Evolutionary conservation across 371 early-diverging fungal species (phyloP), one percentile per base, ranked within the genome.

Genomic region (Mucor irregularis): DNA sequence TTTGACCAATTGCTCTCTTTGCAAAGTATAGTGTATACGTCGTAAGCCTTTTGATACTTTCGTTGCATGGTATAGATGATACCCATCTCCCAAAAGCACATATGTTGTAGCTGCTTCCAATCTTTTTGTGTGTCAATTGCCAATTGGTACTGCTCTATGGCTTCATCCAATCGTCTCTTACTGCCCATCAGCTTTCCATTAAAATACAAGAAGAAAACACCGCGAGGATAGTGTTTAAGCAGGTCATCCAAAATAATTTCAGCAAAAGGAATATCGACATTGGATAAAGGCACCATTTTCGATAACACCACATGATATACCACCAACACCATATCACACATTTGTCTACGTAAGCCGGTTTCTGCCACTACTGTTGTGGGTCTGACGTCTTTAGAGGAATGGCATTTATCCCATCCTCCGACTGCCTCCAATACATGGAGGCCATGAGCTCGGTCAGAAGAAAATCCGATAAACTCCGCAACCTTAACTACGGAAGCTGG

Each of bases 1-100:
- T 83, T 84, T 58, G 86, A 84, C 92, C 92, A 92, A 52, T 85
- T 82, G 64, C 86, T 88, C 47, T 91, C 91, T 49, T 69, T 68
- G 39, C 61, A 58, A 24, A 92, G 64, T 0, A 71, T 62, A n/a
- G 67, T 74, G 60, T 82, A 88, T 5, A 80, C 72, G 14, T 80
- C 70, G 25, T 58, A 69, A 0, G 86, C 83, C 16, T 71, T 64
- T 29, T 61, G 57, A 83, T 84, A 91, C 17, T 81, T 59, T 2
- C 77, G 70, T 29, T 83, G 61, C 21, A 76, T 69, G 11, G 74
- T 62, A 44, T 73, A 68, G 30, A 78, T 77, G 0, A 77, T 40
- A 1, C 81, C 86, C 14, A 85, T 58, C 49, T 91, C 90, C 92
- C 92, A 91, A 57, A 84, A 83, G 24, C 90, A 87, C 55, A 89